Percentiles rank a stretch among this genome's conserved stretches.
Evolutionary conservation across 306 rosid genomes (phyloP).

Genomic region (Cercis canadensis): DNA sequence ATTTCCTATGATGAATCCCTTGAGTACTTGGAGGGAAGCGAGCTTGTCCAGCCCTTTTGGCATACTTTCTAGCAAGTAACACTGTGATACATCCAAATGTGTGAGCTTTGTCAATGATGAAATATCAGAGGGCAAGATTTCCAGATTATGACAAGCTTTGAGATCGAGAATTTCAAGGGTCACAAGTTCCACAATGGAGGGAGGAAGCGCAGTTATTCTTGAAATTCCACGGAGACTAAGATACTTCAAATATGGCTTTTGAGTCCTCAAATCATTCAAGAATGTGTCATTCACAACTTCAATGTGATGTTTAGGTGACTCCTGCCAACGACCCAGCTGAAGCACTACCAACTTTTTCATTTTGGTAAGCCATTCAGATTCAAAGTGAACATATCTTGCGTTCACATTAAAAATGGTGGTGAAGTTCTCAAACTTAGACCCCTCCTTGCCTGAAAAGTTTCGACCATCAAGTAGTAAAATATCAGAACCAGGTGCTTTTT

Average conservation of each 20-base stretch:
- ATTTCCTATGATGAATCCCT: slow-evolving; percentile 45
- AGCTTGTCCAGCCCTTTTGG: slow-evolving; percentile 46
- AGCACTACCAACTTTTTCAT: slow-evolving; percentile 22
- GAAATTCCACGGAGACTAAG: slow-evolving; percentile 38
- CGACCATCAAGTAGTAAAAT: too few relatives aligned
- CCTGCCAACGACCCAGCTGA: slow-evolving; percentile 42
- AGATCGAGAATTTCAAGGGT: slow-evolving; percentile 37
- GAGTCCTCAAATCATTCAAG: neutral
- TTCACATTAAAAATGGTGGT: slow-evolving; percentile 42
- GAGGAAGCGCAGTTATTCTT: slow-evolving; percentile 5
- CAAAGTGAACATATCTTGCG: neutral
- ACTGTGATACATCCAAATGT: slow-evolving; percentile 45
- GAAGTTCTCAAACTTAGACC: neutral
- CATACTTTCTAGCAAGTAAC: slow-evolving; percentile 49
- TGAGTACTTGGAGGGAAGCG: slow-evolving; percentile 43
- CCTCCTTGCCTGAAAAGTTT: too few relatives aligned
- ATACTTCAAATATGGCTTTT: slow-evolving; percentile 26
- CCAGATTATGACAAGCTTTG: slow-evolving; percentile 40
- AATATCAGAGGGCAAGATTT: slow-evolving; percentile 40
- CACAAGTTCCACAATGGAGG: slow-evolving; percentile 6
- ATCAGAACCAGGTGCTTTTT: neutral
- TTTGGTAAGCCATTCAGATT: slow-evolving; percentile 1
- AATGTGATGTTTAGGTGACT: slow-evolving; percentile 7
- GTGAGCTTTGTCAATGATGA: slow-evolving; percentile 41
- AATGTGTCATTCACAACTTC: slow-evolving; percentile 4